Evolutionary conservation across 106 monocot species (phyloP).

Genomic region (Triglochin maritima): DNA sequence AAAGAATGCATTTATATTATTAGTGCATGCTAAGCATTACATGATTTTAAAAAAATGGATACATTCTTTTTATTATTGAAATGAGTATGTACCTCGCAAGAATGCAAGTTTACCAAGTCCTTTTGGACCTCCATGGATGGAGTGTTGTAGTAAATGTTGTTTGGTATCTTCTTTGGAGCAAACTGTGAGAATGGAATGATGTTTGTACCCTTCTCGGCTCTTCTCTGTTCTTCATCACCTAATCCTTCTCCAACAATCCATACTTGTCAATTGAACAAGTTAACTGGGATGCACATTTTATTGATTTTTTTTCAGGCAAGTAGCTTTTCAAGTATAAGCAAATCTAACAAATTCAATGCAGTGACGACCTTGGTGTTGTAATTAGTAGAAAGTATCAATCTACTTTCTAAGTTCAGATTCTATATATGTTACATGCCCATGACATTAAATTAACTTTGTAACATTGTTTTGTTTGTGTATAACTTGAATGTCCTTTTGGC

Average conservation of each 20-base stretch:
- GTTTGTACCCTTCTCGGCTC: conserved; percentile 20
- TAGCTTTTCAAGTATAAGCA: neutral
- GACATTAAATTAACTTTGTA: neutral
- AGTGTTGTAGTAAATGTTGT: conserved; percentile 47
- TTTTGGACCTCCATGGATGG: conserved; percentile 56
- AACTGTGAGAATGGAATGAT: conserved; percentile 70
- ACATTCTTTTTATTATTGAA: neutral
- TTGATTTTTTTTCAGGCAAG: neutral
- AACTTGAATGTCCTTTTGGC: conserved; percentile 57
- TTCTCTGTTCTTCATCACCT: conserved; percentile 29
- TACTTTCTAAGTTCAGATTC: neutral
- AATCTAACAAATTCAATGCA: neutral
- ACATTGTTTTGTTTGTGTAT: neutral
- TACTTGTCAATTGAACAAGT: conserved; percentile 13
- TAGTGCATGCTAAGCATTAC: neutral
- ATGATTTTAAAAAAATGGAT: neutral
- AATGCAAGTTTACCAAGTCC: conserved; percentile 49
- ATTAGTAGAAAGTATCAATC: conserved; percentile 34
- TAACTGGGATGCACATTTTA: no score
- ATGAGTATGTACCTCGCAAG: conserved; percentile 55
- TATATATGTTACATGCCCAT: neutral
- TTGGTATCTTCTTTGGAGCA: conserved; percentile 23
- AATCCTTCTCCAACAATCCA: conserved; percentile 56
- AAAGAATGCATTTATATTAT: neutral
- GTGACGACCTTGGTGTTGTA: conserved; percentile 34